Conservation (phyloP, 176 grass and related monocot species). For the Oryza officinalis region DNA sequence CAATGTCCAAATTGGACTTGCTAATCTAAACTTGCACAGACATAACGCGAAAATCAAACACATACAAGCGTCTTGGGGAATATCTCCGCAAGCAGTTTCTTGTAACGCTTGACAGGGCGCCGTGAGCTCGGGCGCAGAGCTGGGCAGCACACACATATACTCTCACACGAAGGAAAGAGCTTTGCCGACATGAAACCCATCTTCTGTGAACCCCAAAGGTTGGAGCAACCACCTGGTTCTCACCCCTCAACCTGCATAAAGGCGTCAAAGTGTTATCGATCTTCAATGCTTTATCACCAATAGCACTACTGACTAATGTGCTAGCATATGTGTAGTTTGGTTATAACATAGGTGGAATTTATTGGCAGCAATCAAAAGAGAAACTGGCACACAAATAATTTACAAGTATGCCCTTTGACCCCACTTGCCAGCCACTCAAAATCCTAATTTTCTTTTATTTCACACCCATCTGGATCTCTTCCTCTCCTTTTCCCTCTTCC, state of each 20-base stretch:
- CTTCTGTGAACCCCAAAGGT: conserved; percentile 5
- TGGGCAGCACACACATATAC: conserved; percentile 97
- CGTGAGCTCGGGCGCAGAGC: conserved; percentile 91
- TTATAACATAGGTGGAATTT: not conserved
- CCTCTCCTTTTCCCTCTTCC: too few relatives aligned
- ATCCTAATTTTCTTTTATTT: too few relatives aligned
- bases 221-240: conserved; percentile 27
- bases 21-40: not conserved
- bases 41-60: conserved; percentile 1
- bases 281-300: not conserved
- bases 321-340: not conserved
- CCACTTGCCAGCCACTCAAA: too few relatives aligned
- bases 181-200: conserved; percentile 91
- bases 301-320: not conserved
- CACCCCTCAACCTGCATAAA: conserved; percentile 9
- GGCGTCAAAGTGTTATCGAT: not conserved
- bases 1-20: conserved; percentile 7
- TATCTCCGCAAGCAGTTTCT: conserved; percentile 95
- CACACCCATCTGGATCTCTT: too few relatives aligned
- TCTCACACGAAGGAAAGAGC: conserved; percentile 87
- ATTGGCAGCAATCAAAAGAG: not conserved
- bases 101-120: conserved; percentile 96
- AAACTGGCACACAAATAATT: not conserved
- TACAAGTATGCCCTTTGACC: too few relatives aligned
- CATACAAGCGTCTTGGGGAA: conserved; percentile 86